Percentiles rank a stretch among this genome's conserved stretches.
Evolutionary conservation across 2,329 filamentous ascomycete genomes (phyloP).

Genomic region (Neopestalotiopsis clavispora): DNA sequence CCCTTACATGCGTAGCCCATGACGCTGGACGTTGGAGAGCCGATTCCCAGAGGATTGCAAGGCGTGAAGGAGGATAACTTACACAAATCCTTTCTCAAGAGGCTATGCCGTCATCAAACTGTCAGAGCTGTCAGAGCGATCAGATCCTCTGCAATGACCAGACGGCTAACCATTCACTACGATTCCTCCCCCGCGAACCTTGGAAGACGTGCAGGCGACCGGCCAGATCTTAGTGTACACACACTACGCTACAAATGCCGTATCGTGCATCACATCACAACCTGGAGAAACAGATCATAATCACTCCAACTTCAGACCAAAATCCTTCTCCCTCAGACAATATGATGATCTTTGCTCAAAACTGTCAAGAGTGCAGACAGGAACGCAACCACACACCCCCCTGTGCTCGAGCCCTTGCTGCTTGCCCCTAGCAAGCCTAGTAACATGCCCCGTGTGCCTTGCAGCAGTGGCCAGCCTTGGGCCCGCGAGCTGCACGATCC

Average conservation of each 20-base stretch:
- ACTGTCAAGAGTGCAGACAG: not conserved
- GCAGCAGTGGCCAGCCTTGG: slow-evolving; percentile 7
- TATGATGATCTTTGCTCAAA: slow-evolving; percentile 7
- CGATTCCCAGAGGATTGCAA: not conserved
- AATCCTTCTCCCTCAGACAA: not conserved
- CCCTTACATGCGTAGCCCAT: not conserved
- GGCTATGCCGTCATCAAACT: not conserved
- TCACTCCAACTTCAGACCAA: not conserved
- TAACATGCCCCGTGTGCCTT: slow-evolving; percentile 2
- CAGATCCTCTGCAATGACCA: not conserved
- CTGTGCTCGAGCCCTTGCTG: not conserved
- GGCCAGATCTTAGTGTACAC: not conserved
- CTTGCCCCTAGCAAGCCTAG: not conserved
- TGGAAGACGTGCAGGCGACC: no score
- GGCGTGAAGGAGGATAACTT: not conserved
- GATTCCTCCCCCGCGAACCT: no score
- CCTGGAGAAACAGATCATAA: not conserved
- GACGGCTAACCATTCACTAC: not conserved
- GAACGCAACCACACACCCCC: not conserved
- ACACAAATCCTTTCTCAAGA: not conserved
- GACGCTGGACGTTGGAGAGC: no score
- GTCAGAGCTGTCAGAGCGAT: not conserved
- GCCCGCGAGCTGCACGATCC: slow-evolving; percentile 1
- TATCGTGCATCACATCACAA: not conserved
- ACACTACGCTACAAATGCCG: not conserved